Evolutionary conservation across 2,329 filamentous ascomycete species (phyloP), one percentile per base, ranked within the genome.

Genomic region (Fusarium vanettenii): DNA sequence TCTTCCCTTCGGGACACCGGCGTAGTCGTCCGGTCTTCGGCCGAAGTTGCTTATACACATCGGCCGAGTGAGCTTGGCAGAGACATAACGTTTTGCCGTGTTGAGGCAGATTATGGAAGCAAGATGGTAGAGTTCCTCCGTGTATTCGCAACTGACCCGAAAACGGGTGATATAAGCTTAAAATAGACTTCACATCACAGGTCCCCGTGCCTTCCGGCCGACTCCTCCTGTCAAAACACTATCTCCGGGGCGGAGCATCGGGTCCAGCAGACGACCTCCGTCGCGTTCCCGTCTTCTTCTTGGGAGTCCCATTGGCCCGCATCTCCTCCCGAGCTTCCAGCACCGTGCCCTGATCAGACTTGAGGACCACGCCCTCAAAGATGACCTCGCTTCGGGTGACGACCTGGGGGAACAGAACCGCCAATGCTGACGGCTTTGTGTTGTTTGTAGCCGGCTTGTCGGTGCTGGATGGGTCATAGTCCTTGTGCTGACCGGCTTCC

Each of bases 321-420:
- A 31, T 62, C 33, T 78, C 75, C 13, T 76, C 71, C 3, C 43
- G 62, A 5, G 73, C 76, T 9, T 75, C 70, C 31, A 69, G 20
- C 4, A 77, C 67, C 14, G 71, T 66, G 25, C 37, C 63, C 39
- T 81, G 79, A 6, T 78, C 71, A 6, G 74, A 77, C 50, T 76
- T 78, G 10, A 81, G 68, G 16, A 71, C 77, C 1, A 76, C 68
- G 5, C 76, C 79, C 6, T 80, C 76, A 5, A 72, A 70, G 31
- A 80, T 70, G 39, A 79, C 64, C 33, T 73, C 72, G 25, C 77
- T 76, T 0, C 73, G 66, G 8, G 75, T 76, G 0, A 75, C 63
- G 2, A 81, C 76, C 35, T 79, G 78, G 0, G 79, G 79, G 29
- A 81, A 81, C 9, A 81, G 60, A 14, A 73, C 69, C 0, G 74